Evolutionary conservation across 2,329 filamentous ascomycete genomes (phyloP).

Genomic region (Cladosporium sp.): DNA sequence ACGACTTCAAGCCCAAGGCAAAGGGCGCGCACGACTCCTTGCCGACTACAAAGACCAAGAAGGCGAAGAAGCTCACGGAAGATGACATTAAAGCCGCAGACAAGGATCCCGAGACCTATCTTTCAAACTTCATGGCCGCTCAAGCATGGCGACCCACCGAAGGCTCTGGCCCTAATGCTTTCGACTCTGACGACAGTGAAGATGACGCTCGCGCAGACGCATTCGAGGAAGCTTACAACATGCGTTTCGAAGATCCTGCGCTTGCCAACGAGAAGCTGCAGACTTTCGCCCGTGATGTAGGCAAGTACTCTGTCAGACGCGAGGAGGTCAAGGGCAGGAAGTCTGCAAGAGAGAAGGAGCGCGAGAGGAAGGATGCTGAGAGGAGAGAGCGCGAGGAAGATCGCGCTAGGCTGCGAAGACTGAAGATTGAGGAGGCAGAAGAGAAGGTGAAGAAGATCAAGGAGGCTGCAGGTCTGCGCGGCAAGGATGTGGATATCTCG

Average conservation of each 20-base stretch:
- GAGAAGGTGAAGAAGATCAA: constrained; percentile 85
- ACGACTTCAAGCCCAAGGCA: constrained; percentile 58
- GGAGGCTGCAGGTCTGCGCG: constrained; percentile 77
- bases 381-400: constrained; percentile 76
- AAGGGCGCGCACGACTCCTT: constrained; percentile 28
- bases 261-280: constrained; percentile 85
- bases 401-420: constrained; percentile 76
- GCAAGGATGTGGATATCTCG: constrained; percentile 63
- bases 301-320: constrained; percentile 79
- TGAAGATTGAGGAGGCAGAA: constrained; percentile 90
- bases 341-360: constrained; percentile 75
- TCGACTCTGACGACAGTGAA: constrained; percentile 89
- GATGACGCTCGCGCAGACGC: constrained; percentile 74
- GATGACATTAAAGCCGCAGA: constrained; percentile 74
- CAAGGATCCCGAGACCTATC: constrained; percentile 83
- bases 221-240: constrained; percentile 91
- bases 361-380: constrained; percentile 74
- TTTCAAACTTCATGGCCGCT: constrained; percentile 94
- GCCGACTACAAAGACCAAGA: constrained; percentile 31
- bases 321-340: constrained; percentile 82
- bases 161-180: constrained; percentile 69
- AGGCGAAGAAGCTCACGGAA: constrained; percentile 47
- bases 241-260: constrained; percentile 89
- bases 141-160: constrained; percentile 81
- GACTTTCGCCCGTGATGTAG: constrained; percentile 85